Percentiles rank a stretch among this genome's conserved stretches.
phyloP scores from a whole-genome alignment of 2,329 filamentous ascomycete genomes.

The Remersonia thermophila region DNA sequence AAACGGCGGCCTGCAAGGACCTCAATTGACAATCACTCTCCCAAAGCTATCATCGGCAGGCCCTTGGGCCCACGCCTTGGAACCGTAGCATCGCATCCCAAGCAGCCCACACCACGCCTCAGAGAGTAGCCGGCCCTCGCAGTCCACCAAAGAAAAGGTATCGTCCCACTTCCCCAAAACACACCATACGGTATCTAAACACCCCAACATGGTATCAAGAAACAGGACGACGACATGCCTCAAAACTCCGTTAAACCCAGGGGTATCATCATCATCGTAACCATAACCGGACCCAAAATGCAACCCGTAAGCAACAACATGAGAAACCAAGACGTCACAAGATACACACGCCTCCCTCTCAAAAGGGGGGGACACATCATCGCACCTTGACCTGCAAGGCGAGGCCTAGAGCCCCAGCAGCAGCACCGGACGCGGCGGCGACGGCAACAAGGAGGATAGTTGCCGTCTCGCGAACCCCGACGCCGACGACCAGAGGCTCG shows the following conservation, averaged over 20 bases:
- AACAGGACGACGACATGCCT: constrained; percentile 17
- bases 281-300: constrained; percentile 9
- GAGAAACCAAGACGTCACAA: constrained; percentile 8
- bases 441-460: too few relatives aligned
- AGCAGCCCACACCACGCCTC: neutral
- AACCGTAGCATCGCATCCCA: neutral
- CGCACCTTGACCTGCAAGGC: too few relatives aligned
- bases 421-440: constrained; percentile 3
- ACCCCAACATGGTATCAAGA: too few relatives aligned
- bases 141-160: constrained; percentile 9
- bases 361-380: constrained; percentile 5
- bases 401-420: constrained; percentile 2
- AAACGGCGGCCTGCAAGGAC: constrained; percentile 13
- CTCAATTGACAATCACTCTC: constrained; percentile 12
- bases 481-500: constrained; percentile 5
- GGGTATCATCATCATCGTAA: constrained; percentile 9
- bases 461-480: constrained; percentile 5
- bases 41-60: constrained; percentile 1
- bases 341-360: neutral
- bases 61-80: neutral
- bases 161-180: constrained; percentile 6
- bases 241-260: constrained; percentile 7
- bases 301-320: constrained; percentile 11
- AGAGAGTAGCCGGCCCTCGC: constrained; percentile 5
- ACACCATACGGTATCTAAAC: too few relatives aligned